Evolutionary conservation across 2,329 filamentous ascomycete species (phyloP), one percentile per base, ranked within the genome.

Genomic region (Herpotrichia juniperi): DNA sequence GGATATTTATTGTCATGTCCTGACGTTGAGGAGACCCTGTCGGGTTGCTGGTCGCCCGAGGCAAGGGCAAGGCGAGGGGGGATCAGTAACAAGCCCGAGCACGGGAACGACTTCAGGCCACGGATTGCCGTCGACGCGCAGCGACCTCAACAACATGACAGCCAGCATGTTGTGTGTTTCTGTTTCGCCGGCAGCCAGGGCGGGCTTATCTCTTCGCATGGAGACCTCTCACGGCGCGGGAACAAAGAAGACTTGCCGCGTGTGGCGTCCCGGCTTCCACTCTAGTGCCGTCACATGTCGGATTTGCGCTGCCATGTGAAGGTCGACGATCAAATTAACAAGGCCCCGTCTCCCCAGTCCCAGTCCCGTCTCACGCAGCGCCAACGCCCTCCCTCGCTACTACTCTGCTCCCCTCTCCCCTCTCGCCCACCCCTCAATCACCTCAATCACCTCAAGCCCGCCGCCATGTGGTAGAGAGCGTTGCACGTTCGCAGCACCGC

Each of bases 291-390:
- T 52, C 49, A 52, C 49, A 52, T 52, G 49, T 21, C 14, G 19
- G 14, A 10, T 34, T 14, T 9, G 19, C n/a, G 28, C 34, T 46
- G 48, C 42, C 49, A 52, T 52, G 49, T 52, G 49, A 52, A 47
- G 42, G 31, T 34, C 4, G 48, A 43, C 42, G 35, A 52, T 28
- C 48, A 51, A 52, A 52, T 52, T 52, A 42, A 51, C 42, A 42
- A 9, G 40, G 11, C 40, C n/a, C n/a, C n/a, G n/a, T n/a, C n/a
- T 12, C 39, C 40, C 40, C 22, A 37, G 30, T 17, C n/a, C 6
- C 12, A 6, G 40, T 28, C 34, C 49, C 49, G 43, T 52, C 43
- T 52, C 16, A 47, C 43, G n/a, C 42, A 6, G 24, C 21, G 8
- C 22, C 30, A 46, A 30, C 31, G 42, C 17, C n/a, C 32, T 5